These are phyloP conservation scores for Arabidopsis thaliana DNA, from an alignment of 345 rosid species.

Conservation along the genomic window DNA sequence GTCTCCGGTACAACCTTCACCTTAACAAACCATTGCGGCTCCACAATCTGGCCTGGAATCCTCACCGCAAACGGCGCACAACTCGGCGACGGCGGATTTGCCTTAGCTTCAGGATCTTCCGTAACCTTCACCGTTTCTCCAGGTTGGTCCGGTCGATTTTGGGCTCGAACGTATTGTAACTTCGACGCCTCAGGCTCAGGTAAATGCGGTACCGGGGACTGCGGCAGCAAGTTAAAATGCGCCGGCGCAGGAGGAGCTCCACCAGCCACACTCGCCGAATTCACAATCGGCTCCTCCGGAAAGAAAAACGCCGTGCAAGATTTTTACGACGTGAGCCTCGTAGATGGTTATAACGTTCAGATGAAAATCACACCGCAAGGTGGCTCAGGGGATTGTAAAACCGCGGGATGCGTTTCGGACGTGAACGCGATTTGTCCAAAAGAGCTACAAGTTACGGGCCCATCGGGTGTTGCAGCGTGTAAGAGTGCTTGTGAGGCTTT, in stretches of 20 bases:
- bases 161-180: slow-evolving; percentile 80
- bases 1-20: slow-evolving; percentile 36
- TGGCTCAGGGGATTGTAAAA: slow-evolving; percentile 70
- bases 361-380: slow-evolving; percentile 60
- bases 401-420: slow-evolving; percentile 74
- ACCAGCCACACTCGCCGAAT: slow-evolving; percentile 72
- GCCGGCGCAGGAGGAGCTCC: slow-evolving; percentile 66
- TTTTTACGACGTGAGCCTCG: slow-evolving; percentile 88
- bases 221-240: slow-evolving; percentile 68
- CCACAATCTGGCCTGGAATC: slow-evolving; percentile 80
- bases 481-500: slow-evolving; percentile 87
- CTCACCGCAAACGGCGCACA: slow-evolving; percentile 58
- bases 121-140: slow-evolving; percentile 57
- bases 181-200: slow-evolving; percentile 68
- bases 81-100: slow-evolving; percentile 69
- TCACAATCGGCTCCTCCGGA: slow-evolving; percentile 56
- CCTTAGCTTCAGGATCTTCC: slow-evolving; percentile 53
- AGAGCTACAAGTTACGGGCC: slow-evolving; percentile 53
- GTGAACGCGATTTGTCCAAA: slow-evolving; percentile 68
- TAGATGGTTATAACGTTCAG: slow-evolving; percentile 87
- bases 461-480: slow-evolving; percentile 66
- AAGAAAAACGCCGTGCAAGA: slow-evolving; percentile 49
- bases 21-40: slow-evolving; percentile 22
- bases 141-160: slow-evolving; percentile 84
- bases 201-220: slow-evolving; percentile 75